Evolutionary conservation across 768 basidiomycete genomes (phyloP).

Genomic region (Pisolithus marmoratus): DNA sequence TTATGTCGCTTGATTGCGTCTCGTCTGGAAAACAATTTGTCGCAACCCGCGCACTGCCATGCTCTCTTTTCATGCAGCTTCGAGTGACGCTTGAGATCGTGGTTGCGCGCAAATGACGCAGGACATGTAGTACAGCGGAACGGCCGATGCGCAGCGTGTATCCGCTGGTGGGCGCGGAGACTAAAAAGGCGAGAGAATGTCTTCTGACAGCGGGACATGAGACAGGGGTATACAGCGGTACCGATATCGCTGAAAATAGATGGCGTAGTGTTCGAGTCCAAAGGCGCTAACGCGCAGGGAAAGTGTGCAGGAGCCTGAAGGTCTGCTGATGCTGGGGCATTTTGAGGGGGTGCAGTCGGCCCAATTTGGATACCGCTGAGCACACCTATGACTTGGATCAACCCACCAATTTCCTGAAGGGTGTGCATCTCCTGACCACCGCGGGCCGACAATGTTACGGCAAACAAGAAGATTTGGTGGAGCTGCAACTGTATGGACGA

Average conservation of each 20-base stretch:
- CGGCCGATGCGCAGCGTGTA: conserved; percentile 60
- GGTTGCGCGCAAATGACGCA: conserved; percentile 72
- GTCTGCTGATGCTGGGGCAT: conserved; percentile 19
- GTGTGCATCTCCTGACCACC: conserved; percentile 49
- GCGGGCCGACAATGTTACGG: conserved; percentile 59
- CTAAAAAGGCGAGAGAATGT: conserved; percentile 64
- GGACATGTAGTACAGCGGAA: conserved; percentile 61
- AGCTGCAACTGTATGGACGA: conserved; percentile 67
- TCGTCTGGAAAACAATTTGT: conserved; percentile 67
- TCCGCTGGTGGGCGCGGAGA: conserved; percentile 65
- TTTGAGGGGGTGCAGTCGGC: conserved; percentile 31
- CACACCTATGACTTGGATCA: conserved; percentile 78
- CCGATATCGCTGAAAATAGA: conserved; percentile 45
- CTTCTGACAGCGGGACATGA: conserved; percentile 58
- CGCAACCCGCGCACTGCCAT: conserved; percentile 70
- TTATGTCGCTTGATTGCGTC: conserved; percentile 80
- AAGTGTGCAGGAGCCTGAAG: conserved; percentile 20
- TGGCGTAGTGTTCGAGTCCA: conserved; percentile 14
- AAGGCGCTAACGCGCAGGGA: conserved; percentile 27
- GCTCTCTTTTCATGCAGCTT: conserved; percentile 68
- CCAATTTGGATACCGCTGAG: conserved; percentile 72
- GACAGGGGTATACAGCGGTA: conserved; percentile 77
- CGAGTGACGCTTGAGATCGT: conserved; percentile 75
- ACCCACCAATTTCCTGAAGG: conserved; percentile 71
- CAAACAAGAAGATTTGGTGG: conserved; percentile 75